A percentile compares a stretch with the other conserved stretches of the same genome.
Evolutionary conservation across 306 rosid species (phyloP).

Genomic region (Crataegus laevigata): DNA sequence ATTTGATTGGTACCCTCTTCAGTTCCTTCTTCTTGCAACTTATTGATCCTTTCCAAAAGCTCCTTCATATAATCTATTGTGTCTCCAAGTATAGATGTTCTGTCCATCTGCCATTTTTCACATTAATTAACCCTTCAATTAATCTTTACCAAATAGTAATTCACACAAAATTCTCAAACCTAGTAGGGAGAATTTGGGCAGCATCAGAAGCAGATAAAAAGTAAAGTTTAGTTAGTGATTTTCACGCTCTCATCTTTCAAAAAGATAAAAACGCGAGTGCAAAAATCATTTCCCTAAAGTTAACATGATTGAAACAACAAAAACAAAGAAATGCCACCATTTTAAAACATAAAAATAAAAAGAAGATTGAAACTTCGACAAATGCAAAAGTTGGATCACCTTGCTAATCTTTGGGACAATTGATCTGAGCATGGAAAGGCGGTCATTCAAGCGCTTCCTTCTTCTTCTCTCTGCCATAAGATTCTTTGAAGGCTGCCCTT

Average conservation of each 20-base stretch:
- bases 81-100: constrained; percentile 96
- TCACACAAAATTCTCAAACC: background rate
- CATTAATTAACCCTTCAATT: constrained; percentile 1
- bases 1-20: constrained; percentile 44
- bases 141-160: constrained; percentile 1
- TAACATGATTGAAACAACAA: background rate
- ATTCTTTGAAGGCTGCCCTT: constrained; percentile 90
- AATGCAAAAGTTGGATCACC: constrained; percentile 29
- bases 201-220: background rate
- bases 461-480: constrained; percentile 92
- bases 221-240: too few species aligned
- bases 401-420: constrained; percentile 92
- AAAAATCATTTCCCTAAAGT: too few species aligned
- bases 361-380: background rate
- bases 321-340: background rate
- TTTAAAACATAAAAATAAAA: background rate
- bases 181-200: background rate
- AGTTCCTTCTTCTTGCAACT: constrained; percentile 65
- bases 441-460: constrained; percentile 71
- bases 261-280: too few species aligned
- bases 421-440: constrained; percentile 89
- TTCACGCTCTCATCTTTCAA: too few species aligned
- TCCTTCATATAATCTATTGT: constrained; percentile 96
- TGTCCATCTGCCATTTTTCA: constrained; percentile 65
- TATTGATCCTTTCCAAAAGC: constrained; percentile 76